phyloP scores from a whole-genome alignment of 2,329 filamentous ascomycete species.

The Cryphonectria japonica region DNA sequence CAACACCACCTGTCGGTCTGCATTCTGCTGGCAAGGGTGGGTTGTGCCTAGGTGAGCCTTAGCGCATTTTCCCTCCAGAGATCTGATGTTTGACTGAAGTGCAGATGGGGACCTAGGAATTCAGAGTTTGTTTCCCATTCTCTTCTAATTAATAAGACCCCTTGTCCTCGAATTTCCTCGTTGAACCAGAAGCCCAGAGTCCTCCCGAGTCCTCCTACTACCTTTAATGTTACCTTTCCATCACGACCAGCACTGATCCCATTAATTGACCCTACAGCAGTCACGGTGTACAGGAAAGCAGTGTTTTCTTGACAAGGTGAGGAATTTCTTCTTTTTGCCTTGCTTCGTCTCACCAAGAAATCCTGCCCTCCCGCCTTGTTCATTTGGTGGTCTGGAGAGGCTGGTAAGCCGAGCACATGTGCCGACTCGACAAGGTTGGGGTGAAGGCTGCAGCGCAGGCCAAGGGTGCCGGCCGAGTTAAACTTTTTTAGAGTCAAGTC shows the following conservation, averaged over 20 bases:
- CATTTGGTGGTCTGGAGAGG: neutral
- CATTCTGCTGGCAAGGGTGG: conserved; percentile 22
- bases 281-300: neutral
- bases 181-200: conserved; percentile 11
- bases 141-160: conserved; percentile 31
- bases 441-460: conserved; percentile 1
- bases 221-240: conserved; percentile 24
- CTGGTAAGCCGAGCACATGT: neutral
- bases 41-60: neutral
- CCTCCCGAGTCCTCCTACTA: conserved; percentile 5
- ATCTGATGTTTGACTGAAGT: conserved; percentile 11
- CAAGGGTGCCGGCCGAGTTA: conserved; percentile 4
- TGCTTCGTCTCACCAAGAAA: neutral
- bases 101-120: conserved; percentile 15
- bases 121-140: conserved; percentile 23
- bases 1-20: conserved; percentile 29
- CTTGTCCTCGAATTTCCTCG: conserved; percentile 29
- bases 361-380: neutral
- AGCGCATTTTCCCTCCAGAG: conserved; percentile 7
- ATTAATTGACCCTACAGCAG: neutral
- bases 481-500: conserved; percentile 16
- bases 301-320: neutral
- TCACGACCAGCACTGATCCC: conserved; percentile 14
- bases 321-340: neutral
- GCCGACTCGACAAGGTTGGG: conserved; percentile 3